Evolutionary conservation across 2,329 filamentous ascomycete genomes (phyloP), one percentile per base, ranked within the genome.

Genomic region (Arthrinium puccinioides): DNA sequence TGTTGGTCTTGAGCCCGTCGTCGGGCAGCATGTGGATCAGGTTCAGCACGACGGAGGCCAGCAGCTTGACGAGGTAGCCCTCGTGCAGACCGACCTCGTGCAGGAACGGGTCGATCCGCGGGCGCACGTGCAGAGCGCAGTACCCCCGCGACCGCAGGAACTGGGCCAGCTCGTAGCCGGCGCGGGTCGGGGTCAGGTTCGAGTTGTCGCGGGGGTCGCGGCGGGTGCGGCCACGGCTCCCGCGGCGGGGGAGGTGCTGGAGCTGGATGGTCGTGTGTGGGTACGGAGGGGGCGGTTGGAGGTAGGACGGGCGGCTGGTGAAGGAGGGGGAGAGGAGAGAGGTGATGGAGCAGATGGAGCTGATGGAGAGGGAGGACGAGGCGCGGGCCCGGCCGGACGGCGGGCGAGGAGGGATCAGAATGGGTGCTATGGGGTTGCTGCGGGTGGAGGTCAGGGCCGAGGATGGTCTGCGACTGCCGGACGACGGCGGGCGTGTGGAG

Each of bases 121-220:
- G 38, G 3, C 35, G 33, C 9, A 40, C 38, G 21, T 27, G 34
- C 16, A 37, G 15, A n/a, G 30, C 33, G 9, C 21, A 20, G 20
- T 32, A 32, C 9, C 25, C 26, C 8, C 32, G 38, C 15, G 38
- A 29, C 5, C 38, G 38, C 16, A 39, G 32, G 21, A 35, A 39
- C 15, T 29, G 29, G 13, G 38, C 38, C 11, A 39, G 32, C 28
- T 40, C 38, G 21, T 36, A 32, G 4, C 38, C 38, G 6, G 38
- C 38, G 4, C 21, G 21, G 10, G 26, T 27, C 11, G 38, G 20
- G 2, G 32, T 36, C 5, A 40, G 29, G n/a, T 4, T 11, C 11
- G 21, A 7, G 5, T 23, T 23, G 14, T 27, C 21, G 16, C 11
- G n/a, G 15, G 24, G 21, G 33, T 36, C 33, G 21, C 23, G 15